phyloP scores from a whole-genome alignment of 2,329 filamentous ascomycete genomes.

The Chalaropsis ovoidea region DNA sequence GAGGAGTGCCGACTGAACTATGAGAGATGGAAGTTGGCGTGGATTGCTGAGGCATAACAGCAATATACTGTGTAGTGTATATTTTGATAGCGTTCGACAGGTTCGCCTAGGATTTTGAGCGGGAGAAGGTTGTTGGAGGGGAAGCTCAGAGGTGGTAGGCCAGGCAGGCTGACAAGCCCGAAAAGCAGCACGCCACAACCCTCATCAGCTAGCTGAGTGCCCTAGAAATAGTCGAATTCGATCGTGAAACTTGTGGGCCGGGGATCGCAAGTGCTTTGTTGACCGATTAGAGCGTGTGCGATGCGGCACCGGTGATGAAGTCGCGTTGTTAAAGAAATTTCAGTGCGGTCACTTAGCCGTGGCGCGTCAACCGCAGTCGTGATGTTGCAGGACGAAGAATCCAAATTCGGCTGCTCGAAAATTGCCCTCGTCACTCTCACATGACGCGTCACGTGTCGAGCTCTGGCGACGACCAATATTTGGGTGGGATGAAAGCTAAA shows the following conservation, averaged over 20 bases:
- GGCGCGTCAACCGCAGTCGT: conserved; percentile 19
- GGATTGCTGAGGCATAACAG: conserved; percentile 20
- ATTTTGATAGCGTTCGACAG: background rate
- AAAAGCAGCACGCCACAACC: conserved; percentile 37
- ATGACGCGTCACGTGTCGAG: conserved; percentile 19
- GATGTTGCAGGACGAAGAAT: conserved; percentile 19
- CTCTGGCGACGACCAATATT: background rate
- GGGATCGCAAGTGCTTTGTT: background rate
- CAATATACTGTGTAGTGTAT: background rate
- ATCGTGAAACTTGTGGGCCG: background rate
- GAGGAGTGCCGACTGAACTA: conserved; percentile 33
- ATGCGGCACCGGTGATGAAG: conserved; percentile 4
- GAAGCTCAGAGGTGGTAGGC: conserved; percentile 26
- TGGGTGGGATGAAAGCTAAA: background rate
- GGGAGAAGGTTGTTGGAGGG: conserved; percentile 14
- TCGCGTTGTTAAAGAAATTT: conserved; percentile 14
- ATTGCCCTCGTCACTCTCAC: conserved; percentile 22
- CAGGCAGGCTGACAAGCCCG: conserved; percentile 43
- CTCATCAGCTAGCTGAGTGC: conserved; percentile 37
- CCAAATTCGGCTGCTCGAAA: conserved; percentile 21
- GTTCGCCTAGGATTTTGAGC: background rate
- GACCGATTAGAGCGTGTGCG: background rate
- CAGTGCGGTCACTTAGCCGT: background rate
- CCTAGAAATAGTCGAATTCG: background rate
- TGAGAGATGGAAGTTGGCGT: conserved; percentile 2